These are phyloP conservation scores for Calycina herbarum DNA, from an alignment of 2,329 filamentous ascomycete species.

Conservation along the genomic window DNA sequence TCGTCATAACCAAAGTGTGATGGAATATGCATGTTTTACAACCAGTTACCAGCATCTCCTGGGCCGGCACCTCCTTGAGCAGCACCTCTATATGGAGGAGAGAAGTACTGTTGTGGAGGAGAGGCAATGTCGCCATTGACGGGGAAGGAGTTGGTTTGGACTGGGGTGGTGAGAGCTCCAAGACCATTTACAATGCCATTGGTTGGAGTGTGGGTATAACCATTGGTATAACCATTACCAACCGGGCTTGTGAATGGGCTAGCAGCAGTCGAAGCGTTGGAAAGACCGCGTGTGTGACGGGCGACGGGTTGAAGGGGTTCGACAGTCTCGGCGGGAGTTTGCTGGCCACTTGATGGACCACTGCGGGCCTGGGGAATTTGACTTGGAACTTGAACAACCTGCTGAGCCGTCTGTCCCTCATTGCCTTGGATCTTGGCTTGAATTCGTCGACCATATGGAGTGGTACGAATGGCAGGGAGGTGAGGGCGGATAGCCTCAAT, in stretches of 20 bases:
- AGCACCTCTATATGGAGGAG: conserved; percentile 33
- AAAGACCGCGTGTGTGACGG: conserved; percentile 37
- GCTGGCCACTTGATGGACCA: conserved; percentile 4
- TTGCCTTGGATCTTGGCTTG: conserved; percentile 77
- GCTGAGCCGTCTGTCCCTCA: conserved; percentile 43
- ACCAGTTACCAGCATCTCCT: conserved; percentile 32
- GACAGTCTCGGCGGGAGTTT: not conserved
- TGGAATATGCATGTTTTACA: conserved; percentile 26
- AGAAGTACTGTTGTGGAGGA: conserved; percentile 25
- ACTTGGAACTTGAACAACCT: conserved; percentile 12
- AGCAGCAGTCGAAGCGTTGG: conserved; percentile 34
- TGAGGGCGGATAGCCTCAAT: conserved; percentile 85
- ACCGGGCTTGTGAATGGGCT: conserved; percentile 28
- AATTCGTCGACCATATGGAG: conserved; percentile 92
- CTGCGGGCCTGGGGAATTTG: not conserved
- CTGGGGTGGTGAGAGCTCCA: conserved; percentile 21
- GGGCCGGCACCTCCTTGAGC: conserved; percentile 14
- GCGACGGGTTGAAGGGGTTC: conserved; percentile 30
- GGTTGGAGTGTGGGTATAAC: conserved; percentile 21
- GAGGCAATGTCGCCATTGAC: conserved; percentile 30
- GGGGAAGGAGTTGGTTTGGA: conserved; percentile 28
- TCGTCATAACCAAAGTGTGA: conserved; percentile 33
- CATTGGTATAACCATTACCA: conserved; percentile 32
- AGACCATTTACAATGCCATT: conserved; percentile 27
- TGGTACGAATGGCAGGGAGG: conserved; percentile 80